Base-by-base conservation (phyloP, 441 rosid species). In the Bocquillonia castaneifolia region DNA sequence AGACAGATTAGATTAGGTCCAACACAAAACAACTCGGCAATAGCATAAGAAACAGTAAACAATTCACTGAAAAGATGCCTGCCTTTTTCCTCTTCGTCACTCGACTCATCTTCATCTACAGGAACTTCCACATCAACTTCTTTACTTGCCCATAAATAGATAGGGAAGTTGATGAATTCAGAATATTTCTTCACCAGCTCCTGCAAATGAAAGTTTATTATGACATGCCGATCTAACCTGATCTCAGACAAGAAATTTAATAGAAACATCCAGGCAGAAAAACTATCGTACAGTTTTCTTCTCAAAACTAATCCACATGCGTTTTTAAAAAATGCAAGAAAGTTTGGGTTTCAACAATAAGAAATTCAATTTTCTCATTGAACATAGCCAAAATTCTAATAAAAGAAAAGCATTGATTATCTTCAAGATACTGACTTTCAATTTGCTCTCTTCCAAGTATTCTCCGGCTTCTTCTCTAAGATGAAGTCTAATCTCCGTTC, bases 131-230 rank as follows among this genome's bases (percentile, higher is more conserved):
- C 89, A 64, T 93, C 98, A 67, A 88, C 82, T 81, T 91, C 97
- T 76, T 89, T 93, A 80, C 83, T 91, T 40, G 95, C 94, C 98
- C 98, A 91, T 44, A 91, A 80, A 77, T 72, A 59, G 65, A 93
- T 93, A 4, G 97, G 98, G 79, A 93, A 93, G 81, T 91, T 91
- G 69, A 93, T 93, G 78, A 91, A 93, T 79, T 93, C 96, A 71
- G 96, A 91, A 71, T 91, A 93, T 77, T 76, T 91, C 83, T 93
- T 88, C 81, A 93, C 98, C 84, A 93, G 80, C 10, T 91, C 97
- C 98, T 93, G 84, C 42, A 76, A 56, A 32, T 1, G 40, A 68
- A 25, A 50, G 51, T 20, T 28, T 44, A 56, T 10, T 48, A 56
- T 7, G 14, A 36, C 40, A 66, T 31, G 47, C 39, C 56, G 34